A percentile compares a stretch with the other conserved stretches of the same genome.
phyloP scores from a whole-genome alignment of 352 stramenopile genomes.

The Phytophthora hybrid region DNA sequence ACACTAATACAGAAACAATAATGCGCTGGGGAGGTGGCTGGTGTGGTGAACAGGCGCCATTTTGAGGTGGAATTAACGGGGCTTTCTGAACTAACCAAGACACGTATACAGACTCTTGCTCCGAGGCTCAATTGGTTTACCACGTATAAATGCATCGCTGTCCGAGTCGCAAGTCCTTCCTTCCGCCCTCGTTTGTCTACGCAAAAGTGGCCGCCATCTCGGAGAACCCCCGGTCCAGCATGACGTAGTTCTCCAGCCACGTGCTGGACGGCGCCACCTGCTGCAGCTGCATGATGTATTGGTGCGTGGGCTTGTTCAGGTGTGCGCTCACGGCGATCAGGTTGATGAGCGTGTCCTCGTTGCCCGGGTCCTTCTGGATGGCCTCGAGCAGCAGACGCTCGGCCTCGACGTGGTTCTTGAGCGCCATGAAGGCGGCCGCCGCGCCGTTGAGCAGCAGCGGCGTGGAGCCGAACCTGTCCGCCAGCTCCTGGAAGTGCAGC shows the following conservation, averaged over 20 bases:
- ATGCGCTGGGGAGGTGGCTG: neutral
- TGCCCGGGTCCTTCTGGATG: constrained; percentile 80
- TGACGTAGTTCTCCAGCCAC: constrained; percentile 77
- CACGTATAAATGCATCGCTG: neutral
- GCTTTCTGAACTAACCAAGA: neutral
- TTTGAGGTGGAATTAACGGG: no score
- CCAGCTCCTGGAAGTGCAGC: constrained; percentile 94
- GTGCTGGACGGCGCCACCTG: constrained; percentile 74
- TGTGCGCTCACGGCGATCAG: constrained; percentile 92
- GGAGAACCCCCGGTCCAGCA: constrained; percentile 74
- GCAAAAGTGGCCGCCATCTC: constrained; percentile 75
- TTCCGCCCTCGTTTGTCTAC: constrained; percentile 17
- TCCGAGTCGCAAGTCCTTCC: neutral
- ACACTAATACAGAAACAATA: neutral
- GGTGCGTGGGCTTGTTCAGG: constrained; percentile 85
- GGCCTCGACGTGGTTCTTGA: constrained; percentile 92
- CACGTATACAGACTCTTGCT: neutral
- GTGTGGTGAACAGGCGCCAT: no score
- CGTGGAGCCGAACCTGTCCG: constrained; percentile 95
- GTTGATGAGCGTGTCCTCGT: constrained; percentile 96
- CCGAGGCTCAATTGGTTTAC: neutral
- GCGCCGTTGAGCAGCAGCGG: constrained; percentile 93
- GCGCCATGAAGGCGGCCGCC: constrained; percentile 92
- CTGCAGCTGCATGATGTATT: constrained; percentile 86
- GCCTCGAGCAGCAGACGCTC: constrained; percentile 91